Evolutionary conservation across 192 early-diverging fungal genomes (phyloP).

Genomic region (Backusella parvicylindrica): DNA sequence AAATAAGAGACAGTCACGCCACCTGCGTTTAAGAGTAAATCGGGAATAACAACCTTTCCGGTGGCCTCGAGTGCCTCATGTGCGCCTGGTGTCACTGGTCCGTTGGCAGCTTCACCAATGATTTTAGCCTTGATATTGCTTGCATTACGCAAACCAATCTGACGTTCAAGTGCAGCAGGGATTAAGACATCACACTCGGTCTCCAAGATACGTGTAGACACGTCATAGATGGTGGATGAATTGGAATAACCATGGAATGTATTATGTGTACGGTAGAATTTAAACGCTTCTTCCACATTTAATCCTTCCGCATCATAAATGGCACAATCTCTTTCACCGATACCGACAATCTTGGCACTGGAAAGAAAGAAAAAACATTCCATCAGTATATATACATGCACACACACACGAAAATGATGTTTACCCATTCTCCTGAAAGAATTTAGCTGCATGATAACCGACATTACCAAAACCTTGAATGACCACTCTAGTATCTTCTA

Average conservation of each 20-base stretch:
- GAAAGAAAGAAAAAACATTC: neutral
- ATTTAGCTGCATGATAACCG: slow-evolving; percentile 79
- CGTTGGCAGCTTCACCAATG: slow-evolving; percentile 79
- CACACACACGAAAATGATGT: neutral
- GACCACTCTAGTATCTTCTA: slow-evolving; percentile 61
- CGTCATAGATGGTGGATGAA: slow-evolving; percentile 56
- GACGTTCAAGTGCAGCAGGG: slow-evolving; percentile 78
- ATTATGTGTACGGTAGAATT: slow-evolving; percentile 58
- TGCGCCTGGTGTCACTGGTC: slow-evolving; percentile 72
- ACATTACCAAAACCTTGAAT: slow-evolving; percentile 87
- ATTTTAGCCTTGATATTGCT: slow-evolving; percentile 73
- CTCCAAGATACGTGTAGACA: slow-evolving; percentile 54
- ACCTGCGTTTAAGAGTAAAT: slow-evolving; percentile 75
- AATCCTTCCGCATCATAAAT: slow-evolving; percentile 61
- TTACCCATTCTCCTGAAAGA: slow-evolving; percentile 69
- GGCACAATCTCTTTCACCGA: slow-evolving; percentile 67
- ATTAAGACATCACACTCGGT: slow-evolving; percentile 77
- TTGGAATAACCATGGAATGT: slow-evolving; percentile 62
- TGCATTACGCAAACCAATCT: slow-evolving; percentile 70
- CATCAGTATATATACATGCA: neutral
- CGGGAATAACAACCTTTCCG: slow-evolving; percentile 66
- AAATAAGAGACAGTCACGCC: slow-evolving; percentile 80
- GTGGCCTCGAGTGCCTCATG: slow-evolving; percentile 59
- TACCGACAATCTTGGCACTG: slow-evolving; percentile 71
- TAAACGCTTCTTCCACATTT: slow-evolving; percentile 60